phyloP scores from a whole-genome alignment of 148 eudicot species.

The Chenopodium berlandieri region DNA sequence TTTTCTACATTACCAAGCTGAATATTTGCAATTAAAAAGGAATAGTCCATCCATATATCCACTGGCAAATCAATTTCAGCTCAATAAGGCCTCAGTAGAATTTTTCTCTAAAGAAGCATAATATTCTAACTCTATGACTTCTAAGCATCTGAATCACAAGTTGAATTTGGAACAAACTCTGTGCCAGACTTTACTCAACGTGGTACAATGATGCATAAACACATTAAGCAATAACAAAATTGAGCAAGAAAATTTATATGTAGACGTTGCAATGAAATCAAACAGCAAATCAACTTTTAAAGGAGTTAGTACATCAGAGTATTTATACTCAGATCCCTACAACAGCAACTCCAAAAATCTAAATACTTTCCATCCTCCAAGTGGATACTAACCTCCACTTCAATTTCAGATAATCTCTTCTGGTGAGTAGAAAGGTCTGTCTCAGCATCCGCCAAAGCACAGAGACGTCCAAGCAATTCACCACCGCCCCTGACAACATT shows the following conservation, averaged over 20 bases:
- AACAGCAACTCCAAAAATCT: neutral
- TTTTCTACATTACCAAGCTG: neutral
- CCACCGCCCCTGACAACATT: slow-evolving; percentile 86
- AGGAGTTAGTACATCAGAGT: neutral
- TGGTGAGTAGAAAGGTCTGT: slow-evolving; percentile 67
- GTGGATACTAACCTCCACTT: slow-evolving; percentile 63
- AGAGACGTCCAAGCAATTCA: slow-evolving; percentile 77
- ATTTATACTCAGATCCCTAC: neutral
- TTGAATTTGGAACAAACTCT: neutral
- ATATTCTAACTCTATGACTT: neutral
- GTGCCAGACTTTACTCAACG: neutral
- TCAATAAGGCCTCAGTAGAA: neutral
- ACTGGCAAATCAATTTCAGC: neutral
- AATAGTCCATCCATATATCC: neutral
- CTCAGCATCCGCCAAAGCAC: slow-evolving; percentile 82
- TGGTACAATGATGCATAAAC: neutral
- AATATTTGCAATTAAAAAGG: neutral
- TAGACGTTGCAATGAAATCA: neutral
- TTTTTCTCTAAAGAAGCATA: neutral
- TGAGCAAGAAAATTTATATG: neutral
- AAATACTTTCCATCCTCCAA: slow-evolving; percentile 2
- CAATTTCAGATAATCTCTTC: slow-evolving; percentile 72
- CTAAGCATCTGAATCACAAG: neutral
- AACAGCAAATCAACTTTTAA: neutral
- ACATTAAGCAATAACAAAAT: neutral